These are phyloP conservation scores for Suillus variegatus DNA, from an alignment of 768 basidiomycete species.

Conservation along the genomic window DNA sequence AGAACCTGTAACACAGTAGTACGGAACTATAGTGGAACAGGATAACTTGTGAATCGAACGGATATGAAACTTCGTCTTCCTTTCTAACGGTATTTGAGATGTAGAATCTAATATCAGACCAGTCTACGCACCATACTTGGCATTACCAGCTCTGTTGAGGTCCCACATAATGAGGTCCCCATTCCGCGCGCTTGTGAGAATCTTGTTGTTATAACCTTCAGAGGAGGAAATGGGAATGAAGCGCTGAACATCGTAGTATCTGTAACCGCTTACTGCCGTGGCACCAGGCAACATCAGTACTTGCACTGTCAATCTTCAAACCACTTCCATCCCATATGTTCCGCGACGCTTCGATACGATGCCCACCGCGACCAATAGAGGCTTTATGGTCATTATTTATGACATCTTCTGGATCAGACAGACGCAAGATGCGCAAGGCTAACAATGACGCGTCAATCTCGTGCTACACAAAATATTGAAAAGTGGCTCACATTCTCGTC, in stretches of 20 bases:
- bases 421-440: slow-evolving; percentile 63
- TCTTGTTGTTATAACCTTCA: slow-evolving; percentile 70
- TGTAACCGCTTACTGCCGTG: slow-evolving; percentile 50
- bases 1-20: slow-evolving; percentile 79
- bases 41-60: slow-evolving; percentile 73
- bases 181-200: slow-evolving; percentile 77
- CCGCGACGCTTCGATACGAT: slow-evolving; percentile 68
- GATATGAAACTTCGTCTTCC: slow-evolving; percentile 65
- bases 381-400: slow-evolving; percentile 49
- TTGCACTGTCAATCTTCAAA: slow-evolving; percentile 75
- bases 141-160: slow-evolving; percentile 60
- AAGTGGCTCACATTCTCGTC: slow-evolving; percentile 66
- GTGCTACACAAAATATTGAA: slow-evolving; percentile 13
- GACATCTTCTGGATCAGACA: slow-evolving; percentile 49
- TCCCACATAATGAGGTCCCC: slow-evolving; percentile 88
- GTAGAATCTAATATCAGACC: neutral
- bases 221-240: slow-evolving; percentile 4
- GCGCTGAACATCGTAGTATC: neutral
- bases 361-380: slow-evolving; percentile 57
- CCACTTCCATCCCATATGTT: slow-evolving; percentile 81
- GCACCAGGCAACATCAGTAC: slow-evolving; percentile 83
- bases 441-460: slow-evolving; percentile 18
- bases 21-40: slow-evolving; percentile 64
- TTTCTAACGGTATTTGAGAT: slow-evolving; percentile 46
- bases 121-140: slow-evolving; percentile 64